Base-by-base conservation (phyloP, 164 flowering plant genomes). In the Berberis thunbergii region DNA sequence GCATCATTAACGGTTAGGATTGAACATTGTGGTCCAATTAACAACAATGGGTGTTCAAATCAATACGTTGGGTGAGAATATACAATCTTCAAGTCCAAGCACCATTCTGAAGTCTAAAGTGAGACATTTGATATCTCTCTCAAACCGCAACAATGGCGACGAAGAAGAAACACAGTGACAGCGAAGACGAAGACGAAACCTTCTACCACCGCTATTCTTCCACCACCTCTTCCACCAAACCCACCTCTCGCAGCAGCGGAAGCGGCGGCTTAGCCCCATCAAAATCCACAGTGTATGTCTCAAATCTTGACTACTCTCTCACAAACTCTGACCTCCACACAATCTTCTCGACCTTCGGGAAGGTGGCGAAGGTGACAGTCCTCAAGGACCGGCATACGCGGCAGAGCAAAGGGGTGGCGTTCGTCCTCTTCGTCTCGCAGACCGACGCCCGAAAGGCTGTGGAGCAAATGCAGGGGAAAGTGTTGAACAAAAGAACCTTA, bases 271-370 rank as follows among this genome's bases (percentile, higher is more conserved):
- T 93, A 38, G 98, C 89, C 45, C 98, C 98, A 0, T 93, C 98
- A 4, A 93, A 93, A 70, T 93, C 98, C 8, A 93, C 98, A 1
- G 80, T 93, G 43, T 93, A 93, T 80, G 81, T 88, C 26, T 75
- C 86, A 67, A 93, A 93, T 64, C 78, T 93, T 41, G 96, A 88
- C 71, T 93, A 72, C 80, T 64, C 70, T 64, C 86, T 93, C 57
- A 93, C 98, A 50, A 93, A 93, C 74, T 93, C 96, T 67, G 98
- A 93, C 76, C 77, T 93, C 73, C 80, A 78, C 87, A 86, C 96
- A 38, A 82, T 93, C 84, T 90, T 93, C 91, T 93, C 97, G 78
- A 86, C 94, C 66, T 86, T 88, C 74, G 97, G 98, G 6, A 88
- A 87, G 69, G 81, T 93, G 59, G 98, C 88, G 43, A 83, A 84